phyloP scores from a whole-genome alignment of 768 basidiomycete genomes.

The Pleurotus salmoneostramineus region DNA sequence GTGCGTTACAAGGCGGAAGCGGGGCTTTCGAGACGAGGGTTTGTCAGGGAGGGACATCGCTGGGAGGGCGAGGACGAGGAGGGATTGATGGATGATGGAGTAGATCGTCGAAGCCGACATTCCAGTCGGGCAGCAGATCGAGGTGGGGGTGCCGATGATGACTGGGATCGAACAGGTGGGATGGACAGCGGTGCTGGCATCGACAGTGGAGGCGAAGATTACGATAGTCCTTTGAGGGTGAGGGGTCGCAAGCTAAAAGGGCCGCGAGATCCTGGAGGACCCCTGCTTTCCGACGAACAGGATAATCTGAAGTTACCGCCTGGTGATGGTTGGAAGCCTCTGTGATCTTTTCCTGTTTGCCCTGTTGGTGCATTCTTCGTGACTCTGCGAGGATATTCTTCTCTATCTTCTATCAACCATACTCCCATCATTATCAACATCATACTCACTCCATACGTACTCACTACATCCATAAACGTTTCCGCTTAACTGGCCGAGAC shows the following conservation, averaged over 20 bases:
- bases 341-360: neutral
- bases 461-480: too few species aligned
- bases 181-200: slow-evolving; percentile 9
- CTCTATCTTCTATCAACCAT: too few species aligned
- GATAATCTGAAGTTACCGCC: slow-evolving; percentile 62
- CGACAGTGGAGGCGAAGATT: too few species aligned
- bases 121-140: too few species aligned
- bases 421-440: too few species aligned
- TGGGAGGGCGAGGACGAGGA: slow-evolving; percentile 34
- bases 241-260: slow-evolving; percentile 5
- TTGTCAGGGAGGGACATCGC: slow-evolving; percentile 26
- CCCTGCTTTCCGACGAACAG: slow-evolving; percentile 25
- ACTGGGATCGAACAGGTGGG: slow-evolving; percentile 16
- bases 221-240: neutral
- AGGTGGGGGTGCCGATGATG: slow-evolving; percentile 17
- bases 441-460: too few species aligned
- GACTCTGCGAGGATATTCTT: too few species aligned
- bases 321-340: slow-evolving; percentile 50
- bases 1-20: slow-evolving; percentile 73
- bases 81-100: slow-evolving; percentile 17
- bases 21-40: slow-evolving; percentile 58
- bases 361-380: too few species aligned
- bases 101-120: neutral
- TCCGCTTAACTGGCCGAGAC: too few species aligned
- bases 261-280: slow-evolving; percentile 13